Percentiles rank a stretch among this genome's conserved stretches.
Conservation (phyloP, 306 rosid species). For the Astragalus membranaceus region DNA sequence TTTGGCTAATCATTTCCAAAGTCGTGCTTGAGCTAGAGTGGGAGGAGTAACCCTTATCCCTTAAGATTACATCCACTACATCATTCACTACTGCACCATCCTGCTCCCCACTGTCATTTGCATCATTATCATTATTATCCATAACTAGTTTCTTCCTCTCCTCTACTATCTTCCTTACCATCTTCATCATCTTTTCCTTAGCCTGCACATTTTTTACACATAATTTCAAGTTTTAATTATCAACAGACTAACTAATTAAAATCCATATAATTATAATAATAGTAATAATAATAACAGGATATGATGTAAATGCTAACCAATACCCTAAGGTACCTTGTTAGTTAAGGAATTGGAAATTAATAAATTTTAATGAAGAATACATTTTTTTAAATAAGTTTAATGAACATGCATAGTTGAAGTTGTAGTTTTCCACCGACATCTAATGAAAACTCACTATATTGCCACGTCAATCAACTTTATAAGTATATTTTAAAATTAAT, state of each 20-base stretch:
- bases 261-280: neutral
- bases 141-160: conserved; percentile 14
- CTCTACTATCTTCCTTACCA: conserved; percentile 48
- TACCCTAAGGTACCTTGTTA: no score
- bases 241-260: neutral
- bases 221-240: neutral
- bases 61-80: conserved; percentile 61
- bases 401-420: no score
- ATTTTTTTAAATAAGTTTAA: no score
- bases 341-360: no score
- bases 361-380: no score
- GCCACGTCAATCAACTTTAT: no score
- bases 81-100: conserved; percentile 30
- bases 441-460: no score
- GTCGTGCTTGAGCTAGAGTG: conserved; percentile 23
- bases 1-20: conserved; percentile 57
- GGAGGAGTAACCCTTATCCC: conserved; percentile 36
- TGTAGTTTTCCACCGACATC: no score
- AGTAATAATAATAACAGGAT: no score
- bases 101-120: neutral
- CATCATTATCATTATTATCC: neutral
- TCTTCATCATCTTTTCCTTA: conserved; percentile 65
- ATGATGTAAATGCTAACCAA: no score
- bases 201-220: conserved; percentile 44
- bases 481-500: no score